phyloP scores from a whole-genome alignment of 116 monocot species.

The Phalaenopsis hybrid region DNA sequence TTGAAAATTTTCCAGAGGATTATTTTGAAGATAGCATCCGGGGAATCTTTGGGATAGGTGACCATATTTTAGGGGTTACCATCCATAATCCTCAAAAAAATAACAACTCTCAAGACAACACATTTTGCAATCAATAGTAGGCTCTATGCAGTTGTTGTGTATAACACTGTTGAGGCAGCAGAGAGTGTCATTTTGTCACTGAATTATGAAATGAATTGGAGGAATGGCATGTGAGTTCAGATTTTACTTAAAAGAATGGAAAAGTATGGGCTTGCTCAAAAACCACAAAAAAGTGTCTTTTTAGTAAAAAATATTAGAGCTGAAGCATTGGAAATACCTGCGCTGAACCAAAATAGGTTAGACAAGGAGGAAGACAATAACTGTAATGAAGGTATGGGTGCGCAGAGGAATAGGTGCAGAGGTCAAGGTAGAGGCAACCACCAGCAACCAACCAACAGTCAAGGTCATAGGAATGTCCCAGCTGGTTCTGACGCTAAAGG shows the following conservation, averaged over 20 bases:
- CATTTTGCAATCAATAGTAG: slow-evolving; percentile 35
- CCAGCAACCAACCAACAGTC: slow-evolving; percentile 12
- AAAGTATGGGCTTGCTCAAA: slow-evolving; percentile 22
- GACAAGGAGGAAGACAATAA: slow-evolving; percentile 31
- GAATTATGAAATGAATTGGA: slow-evolving; percentile 84
- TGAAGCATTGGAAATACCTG: background rate
- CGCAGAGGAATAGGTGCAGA: slow-evolving; percentile 20
- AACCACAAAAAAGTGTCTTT: slow-evolving; percentile 11
- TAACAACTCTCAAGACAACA: slow-evolving; percentile 17
- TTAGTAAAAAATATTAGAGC: slow-evolving; percentile 8
- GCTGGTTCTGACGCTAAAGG: slow-evolving; percentile 11
- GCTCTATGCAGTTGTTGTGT: slow-evolving; percentile 76
- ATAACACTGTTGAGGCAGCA: slow-evolving; percentile 59
- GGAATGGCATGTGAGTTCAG: slow-evolving; percentile 73
- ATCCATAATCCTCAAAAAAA: slow-evolving; percentile 39
- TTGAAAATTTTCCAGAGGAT: slow-evolving; percentile 74
- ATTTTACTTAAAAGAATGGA: slow-evolving; percentile 47
- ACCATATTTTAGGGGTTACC: slow-evolving; percentile 52
- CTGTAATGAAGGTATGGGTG: slow-evolving; percentile 21
- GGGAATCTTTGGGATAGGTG: slow-evolving; percentile 40
- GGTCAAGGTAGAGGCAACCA: slow-evolving; percentile 34
- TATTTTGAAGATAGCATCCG: slow-evolving; percentile 44
- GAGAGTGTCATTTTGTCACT: slow-evolving; percentile 57
- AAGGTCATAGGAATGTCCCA: slow-evolving; percentile 28
- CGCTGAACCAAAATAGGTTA: background rate